These are phyloP conservation scores for Penicillium glabrum DNA, from an alignment of 2,329 filamentous ascomycete genomes.

Conservation along the genomic window DNA sequence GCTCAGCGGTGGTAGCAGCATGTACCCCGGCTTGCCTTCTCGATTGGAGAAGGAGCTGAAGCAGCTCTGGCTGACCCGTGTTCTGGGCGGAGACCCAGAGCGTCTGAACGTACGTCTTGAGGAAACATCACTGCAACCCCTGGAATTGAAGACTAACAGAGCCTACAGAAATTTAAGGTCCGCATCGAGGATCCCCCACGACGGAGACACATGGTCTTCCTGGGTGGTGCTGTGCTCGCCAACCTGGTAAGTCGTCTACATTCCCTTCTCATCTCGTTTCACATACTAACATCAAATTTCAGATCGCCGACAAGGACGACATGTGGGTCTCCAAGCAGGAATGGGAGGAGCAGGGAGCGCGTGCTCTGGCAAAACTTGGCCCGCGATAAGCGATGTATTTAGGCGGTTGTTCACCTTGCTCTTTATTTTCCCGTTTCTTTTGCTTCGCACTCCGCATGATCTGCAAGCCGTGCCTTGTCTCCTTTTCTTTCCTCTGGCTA, in stretches of 20 bases:
- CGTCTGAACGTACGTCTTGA: slow-evolving; percentile 64
- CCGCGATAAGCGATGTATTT: slow-evolving; percentile 62
- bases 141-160: slow-evolving; percentile 3
- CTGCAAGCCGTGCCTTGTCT: slow-evolving; percentile 20
- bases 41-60: slow-evolving; percentile 97
- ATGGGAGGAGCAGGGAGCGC: slow-evolving; percentile 89
- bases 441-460: slow-evolving; percentile 18
- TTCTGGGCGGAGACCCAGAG: slow-evolving; percentile 88
- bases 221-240: slow-evolving; percentile 91
- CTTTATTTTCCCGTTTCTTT: slow-evolving; percentile 11
- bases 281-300: slow-evolving; percentile 11
- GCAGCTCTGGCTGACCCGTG: slow-evolving; percentile 94
- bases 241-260: slow-evolving; percentile 66
- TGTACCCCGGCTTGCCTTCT: slow-evolving; percentile 96
- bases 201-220: slow-evolving; percentile 98
- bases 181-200: slow-evolving; percentile 96
- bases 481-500: slow-evolving; percentile 5
- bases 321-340: slow-evolving; percentile 99
- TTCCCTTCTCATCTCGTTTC: neutral
- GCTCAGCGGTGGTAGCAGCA: slow-evolving; percentile 93
- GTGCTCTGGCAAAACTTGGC: slow-evolving; percentile 87
- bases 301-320: slow-evolving; percentile 96
- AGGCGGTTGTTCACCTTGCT: slow-evolving; percentile 12
- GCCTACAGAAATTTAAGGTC: slow-evolving; percentile 88
- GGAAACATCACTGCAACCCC: neutral